Evolutionary conservation across 345 rosid genomes (phyloP).

Genomic region (Linum lewisii): DNA sequence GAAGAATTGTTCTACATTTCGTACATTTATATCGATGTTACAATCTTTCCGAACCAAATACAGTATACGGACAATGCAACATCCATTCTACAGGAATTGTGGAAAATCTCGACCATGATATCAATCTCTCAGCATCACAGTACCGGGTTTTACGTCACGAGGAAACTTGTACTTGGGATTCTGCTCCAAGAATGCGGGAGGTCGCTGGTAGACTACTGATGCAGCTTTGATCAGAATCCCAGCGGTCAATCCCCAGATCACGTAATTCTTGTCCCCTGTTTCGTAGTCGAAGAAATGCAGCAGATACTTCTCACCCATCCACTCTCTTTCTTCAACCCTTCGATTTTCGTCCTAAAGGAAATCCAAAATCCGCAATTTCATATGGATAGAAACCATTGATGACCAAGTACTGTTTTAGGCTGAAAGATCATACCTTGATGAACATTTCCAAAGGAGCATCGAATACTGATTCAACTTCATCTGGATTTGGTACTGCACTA

Average conservation of each 20-base stretch:
- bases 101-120: no score
- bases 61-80: no score
- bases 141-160: constrained; percentile 24
- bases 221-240: constrained; percentile 66
- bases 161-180: constrained; percentile 58
- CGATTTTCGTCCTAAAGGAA: constrained; percentile 56
- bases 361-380: neutral
- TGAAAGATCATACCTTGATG: constrained; percentile 46
- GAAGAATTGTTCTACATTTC: no score
- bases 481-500: constrained; percentile 58
- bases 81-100: no score
- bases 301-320: constrained; percentile 56
- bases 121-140: constrained; percentile 14
- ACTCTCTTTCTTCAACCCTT: constrained; percentile 53
- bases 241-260: constrained; percentile 75
- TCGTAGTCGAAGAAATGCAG: constrained; percentile 56
- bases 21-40: no score
- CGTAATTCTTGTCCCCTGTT: constrained; percentile 33
- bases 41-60: no score
- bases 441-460: constrained; percentile 95
- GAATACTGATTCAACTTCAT: constrained; percentile 79
- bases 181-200: constrained; percentile 52
- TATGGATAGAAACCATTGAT: constrained; percentile 1
- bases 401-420: neutral
- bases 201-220: constrained; percentile 48